Percentiles rank a stretch among this genome's conserved stretches.
phyloP scores from a whole-genome alignment of 2,329 filamentous ascomycete species.

The Ceratocystis variospora region DNA sequence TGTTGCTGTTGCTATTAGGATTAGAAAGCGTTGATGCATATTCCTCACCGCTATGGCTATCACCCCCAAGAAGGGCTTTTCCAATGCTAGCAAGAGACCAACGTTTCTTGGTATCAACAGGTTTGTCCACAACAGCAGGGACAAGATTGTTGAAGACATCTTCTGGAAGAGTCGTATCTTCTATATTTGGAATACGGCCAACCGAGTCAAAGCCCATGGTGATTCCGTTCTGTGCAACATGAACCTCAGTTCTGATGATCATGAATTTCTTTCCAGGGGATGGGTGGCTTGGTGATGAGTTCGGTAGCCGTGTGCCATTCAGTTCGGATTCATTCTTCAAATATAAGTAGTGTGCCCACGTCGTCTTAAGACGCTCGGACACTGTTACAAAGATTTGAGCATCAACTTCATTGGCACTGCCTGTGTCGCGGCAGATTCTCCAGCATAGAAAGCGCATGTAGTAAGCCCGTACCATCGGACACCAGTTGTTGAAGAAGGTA shows the following conservation, averaged over 20 bases:
- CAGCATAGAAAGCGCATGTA: conserved; percentile 85
- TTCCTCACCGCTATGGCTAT: conserved; percentile 12
- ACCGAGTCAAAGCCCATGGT: conserved; percentile 39
- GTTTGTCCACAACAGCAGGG: conserved; percentile 21
- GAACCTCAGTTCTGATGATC: conserved; percentile 68
- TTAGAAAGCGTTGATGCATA: conserved; percentile 22
- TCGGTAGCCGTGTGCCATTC: conserved; percentile 28
- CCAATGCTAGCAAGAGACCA: conserved; percentile 52
- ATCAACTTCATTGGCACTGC: conserved; percentile 50
- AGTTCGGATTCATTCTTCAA: conserved; percentile 52
- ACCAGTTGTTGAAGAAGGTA: conserved; percentile 83
- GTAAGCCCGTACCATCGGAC: conserved; percentile 85
- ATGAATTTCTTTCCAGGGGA: conserved; percentile 75
- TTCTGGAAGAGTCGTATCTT: conserved; percentile 21
- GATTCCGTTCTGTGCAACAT: conserved; percentile 34
- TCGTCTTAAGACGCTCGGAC: conserved; percentile 51
- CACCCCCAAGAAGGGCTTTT: conserved; percentile 37
- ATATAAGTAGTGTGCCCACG: conserved; percentile 70
- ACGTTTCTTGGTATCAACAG: conserved; percentile 39
- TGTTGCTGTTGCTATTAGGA: conserved; percentile 22
- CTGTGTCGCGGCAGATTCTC: conserved; percentile 68
- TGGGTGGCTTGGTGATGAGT: conserved; percentile 72
- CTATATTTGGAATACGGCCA: conserved; percentile 24
- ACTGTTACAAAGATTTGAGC: conserved; percentile 54
- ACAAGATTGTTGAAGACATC: conserved; percentile 23